Base-by-base conservation (phyloP, 2,329 filamentous ascomycete species). In the Coniella vitis region DNA sequence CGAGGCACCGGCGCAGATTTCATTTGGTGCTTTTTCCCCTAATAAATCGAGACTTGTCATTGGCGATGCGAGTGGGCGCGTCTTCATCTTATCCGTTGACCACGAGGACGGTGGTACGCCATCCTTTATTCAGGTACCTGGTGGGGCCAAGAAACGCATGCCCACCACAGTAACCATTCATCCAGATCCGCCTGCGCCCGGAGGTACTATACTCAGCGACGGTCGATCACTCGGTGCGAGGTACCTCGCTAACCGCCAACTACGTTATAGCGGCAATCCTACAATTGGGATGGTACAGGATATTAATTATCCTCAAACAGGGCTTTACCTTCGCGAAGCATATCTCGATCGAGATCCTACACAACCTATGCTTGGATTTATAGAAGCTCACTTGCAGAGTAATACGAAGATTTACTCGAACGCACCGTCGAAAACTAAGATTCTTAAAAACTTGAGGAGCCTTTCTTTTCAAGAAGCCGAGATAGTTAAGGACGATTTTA, bases 21-120 rank as follows among this genome's bases (percentile, higher is more conserved):
- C 76, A 0, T 74, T 68, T 49, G 81, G 81, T 1, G 69, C 71
- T 2, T 84, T 84, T 51, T 81, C 78, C 0, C 73, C 74, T 0
- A 74, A 83, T 56, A 68, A 66, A 31, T 70, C 74, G 1, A 75
- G 72, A 53, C 67, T 84, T 1, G 68, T 77, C 1, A 65, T 84
- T 10, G 81, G 81, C 16, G 81, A 84, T 57, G 78, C 77, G 0
- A 81, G 75, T 3, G 81, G 81, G 0, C 74, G 78, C 7, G 69
- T 84, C 0, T 81, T 77, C 51, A 56, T 83, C 1, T 59, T 83
- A 2, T 74, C 72, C 0, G 59, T 74, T 3, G 69, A 79, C 48
- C 66, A 73, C 16, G 61, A 63, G 1, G 68, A 70, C 10, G 66
- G 72, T 29, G 64, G 65, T 19, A 58, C 61, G 0, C 56, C 62